phyloP scores from a whole-genome alignment of 805 yeast genomes.

The Metschnikowia gelsemii region DNA sequence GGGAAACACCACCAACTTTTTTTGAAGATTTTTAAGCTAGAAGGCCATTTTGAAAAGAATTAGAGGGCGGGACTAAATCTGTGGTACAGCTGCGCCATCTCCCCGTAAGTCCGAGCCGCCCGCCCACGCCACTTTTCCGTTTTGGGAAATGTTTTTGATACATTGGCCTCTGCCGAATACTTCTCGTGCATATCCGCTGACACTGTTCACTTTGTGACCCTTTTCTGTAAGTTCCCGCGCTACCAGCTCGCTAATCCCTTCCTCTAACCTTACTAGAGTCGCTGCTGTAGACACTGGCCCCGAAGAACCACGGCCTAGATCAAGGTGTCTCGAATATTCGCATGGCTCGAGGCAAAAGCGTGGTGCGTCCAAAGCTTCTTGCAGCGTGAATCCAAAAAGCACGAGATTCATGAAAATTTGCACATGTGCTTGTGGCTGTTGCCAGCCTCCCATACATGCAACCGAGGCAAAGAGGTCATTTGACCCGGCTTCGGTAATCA shows the following conservation, averaged over 20 bases:
- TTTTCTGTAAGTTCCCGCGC: constrained; percentile 44
- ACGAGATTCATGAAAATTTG: constrained; percentile 70
- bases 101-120: constrained; percentile 83
- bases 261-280: constrained; percentile 63
- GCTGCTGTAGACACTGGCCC: constrained; percentile 62
- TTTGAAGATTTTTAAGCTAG: too few species aligned
- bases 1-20: too few species aligned
- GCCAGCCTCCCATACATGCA: constrained; percentile 86
- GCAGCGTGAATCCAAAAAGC: constrained; percentile 64
- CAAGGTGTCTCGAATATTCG: constrained; percentile 38
- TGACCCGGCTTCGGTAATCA: constrained; percentile 51
- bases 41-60: too few species aligned
- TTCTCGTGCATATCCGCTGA: constrained; percentile 43
- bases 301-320: constrained; percentile 57
- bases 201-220: constrained; percentile 57
- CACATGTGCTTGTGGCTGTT: constrained; percentile 83
- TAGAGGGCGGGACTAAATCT: constrained; percentile 24
- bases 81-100: constrained; percentile 76
- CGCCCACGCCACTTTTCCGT: constrained; percentile 49
- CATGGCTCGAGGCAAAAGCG: constrained; percentile 64
- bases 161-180: constrained; percentile 73
- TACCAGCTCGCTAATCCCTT: constrained; percentile 52
- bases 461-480: constrained; percentile 59
- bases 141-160: constrained; percentile 48
- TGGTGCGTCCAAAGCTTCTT: constrained; percentile 73